Percentiles rank a stretch among this genome's conserved stretches.
Evolutionary conservation across 306 rosid genomes (phyloP).

Genomic region (Begonia masoniana): DNA sequence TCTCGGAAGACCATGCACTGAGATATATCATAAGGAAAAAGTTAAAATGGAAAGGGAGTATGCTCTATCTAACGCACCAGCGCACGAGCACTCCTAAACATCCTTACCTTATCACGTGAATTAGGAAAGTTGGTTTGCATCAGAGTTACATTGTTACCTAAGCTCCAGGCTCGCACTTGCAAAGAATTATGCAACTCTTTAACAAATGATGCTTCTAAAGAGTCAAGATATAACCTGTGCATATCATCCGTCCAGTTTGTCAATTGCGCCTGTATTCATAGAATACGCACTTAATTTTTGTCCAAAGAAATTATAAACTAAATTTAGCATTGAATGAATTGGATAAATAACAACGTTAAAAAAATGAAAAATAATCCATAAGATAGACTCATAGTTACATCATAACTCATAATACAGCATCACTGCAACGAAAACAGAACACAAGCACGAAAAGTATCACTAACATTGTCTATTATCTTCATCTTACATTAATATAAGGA

Average conservation of each 20-base stretch:
- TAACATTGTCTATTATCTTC: too few relatives aligned
- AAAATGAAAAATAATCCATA: too few relatives aligned
- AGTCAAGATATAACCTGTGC: slow-evolving; percentile 54
- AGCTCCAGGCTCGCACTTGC: slow-evolving; percentile 16
- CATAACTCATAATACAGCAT: too few relatives aligned
- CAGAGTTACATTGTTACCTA: slow-evolving; percentile 15
- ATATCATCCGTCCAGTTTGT: slow-evolving; percentile 73
- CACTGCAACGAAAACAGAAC: too few relatives aligned
- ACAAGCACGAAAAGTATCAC: too few relatives aligned
- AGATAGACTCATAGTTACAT: too few relatives aligned
- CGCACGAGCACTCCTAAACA: slow-evolving; percentile 4
- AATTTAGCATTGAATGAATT: too few relatives aligned
- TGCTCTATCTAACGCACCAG: not conserved
- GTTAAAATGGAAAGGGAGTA: slow-evolving; percentile 10
- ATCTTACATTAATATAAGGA: too few relatives aligned
- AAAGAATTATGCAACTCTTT: slow-evolving; percentile 39
- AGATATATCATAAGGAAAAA: slow-evolving; percentile 17
- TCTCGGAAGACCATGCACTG: slow-evolving; percentile 40
- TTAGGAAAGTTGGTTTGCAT: slow-evolving; percentile 21
- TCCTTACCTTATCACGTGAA: slow-evolving; percentile 47
- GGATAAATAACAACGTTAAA: too few relatives aligned
- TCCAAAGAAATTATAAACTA: too few relatives aligned
- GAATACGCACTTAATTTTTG: too few relatives aligned
- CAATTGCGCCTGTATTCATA: slow-evolving; percentile 27
- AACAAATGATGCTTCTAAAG: slow-evolving; percentile 76